Conservation (phyloP, 805 yeast species). For the Myxozyma neglecta region DNA sequence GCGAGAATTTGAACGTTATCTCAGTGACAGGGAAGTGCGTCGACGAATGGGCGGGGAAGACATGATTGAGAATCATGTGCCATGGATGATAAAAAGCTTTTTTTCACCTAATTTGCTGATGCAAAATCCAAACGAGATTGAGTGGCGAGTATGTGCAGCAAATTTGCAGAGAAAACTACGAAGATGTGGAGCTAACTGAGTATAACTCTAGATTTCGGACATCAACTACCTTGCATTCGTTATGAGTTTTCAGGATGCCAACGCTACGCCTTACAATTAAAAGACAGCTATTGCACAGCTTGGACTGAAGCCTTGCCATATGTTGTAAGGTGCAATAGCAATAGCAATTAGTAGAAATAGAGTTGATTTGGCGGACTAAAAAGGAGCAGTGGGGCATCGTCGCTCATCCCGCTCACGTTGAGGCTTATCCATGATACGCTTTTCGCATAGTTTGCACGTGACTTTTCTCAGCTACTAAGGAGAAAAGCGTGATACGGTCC, state of each 20-base stretch:
- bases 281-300: neutral
- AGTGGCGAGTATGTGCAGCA: slow-evolving; percentile 7
- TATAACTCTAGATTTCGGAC: slow-evolving; percentile 7
- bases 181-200: neutral
- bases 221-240: slow-evolving; percentile 7
- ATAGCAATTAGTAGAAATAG: neutral
- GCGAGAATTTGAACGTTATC: neutral
- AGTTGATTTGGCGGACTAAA: neutral
- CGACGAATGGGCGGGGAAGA: neutral
- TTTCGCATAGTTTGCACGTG: neutral
- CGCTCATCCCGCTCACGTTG: neutral
- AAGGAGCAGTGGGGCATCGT: neutral
- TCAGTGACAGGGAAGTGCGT: neutral
- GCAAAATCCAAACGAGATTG: slow-evolving; percentile 4
- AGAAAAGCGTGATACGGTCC: neutral
- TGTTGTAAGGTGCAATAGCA: too few relatives aligned
- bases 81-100: slow-evolving; percentile 10
- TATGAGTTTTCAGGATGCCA: slow-evolving; percentile 5
- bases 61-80: neutral
- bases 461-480: neutral
- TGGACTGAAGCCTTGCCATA: too few relatives aligned
- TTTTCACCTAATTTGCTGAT: slow-evolving; percentile 9
- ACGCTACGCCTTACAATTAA: neutral
- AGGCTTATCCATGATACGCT: neutral
- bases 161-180: neutral